Percentiles rank a stretch among this genome's conserved stretches.
Conservation (phyloP, 306 rosid species). For the Mucuna pruriens region DNA sequence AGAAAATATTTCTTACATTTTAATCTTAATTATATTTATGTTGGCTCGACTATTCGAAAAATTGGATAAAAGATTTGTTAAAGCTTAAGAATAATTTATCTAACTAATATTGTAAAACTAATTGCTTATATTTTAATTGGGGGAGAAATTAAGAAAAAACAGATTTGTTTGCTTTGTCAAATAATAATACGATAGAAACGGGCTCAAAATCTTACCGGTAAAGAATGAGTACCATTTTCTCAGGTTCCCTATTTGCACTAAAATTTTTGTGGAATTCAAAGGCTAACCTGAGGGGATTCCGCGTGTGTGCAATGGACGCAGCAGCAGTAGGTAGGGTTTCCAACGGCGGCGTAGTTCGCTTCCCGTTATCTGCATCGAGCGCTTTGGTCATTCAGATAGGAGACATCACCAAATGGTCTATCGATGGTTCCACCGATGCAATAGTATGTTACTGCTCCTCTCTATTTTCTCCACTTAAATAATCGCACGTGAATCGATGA, state of each 20-base stretch:
- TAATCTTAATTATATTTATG: no score
- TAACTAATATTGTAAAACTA: no score
- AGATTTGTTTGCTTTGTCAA: no score
- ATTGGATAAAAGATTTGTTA: no score
- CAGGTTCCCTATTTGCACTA: neutral
- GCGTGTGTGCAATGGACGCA: conserved; percentile 35
- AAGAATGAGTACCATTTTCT: neutral
- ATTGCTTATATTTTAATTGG: no score
- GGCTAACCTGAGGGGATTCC: conserved; percentile 26
- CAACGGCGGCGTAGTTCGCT: conserved; percentile 52
- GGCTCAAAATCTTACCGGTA: no score
- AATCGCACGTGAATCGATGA: neutral
- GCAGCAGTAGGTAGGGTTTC: conserved; percentile 45
- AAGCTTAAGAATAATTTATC: no score
- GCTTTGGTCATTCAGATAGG: conserved; percentile 80
- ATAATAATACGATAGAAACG: no score
- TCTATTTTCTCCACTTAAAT: neutral
- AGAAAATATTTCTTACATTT: no score
- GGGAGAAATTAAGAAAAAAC: no score
- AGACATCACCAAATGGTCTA: conserved; percentile 85
- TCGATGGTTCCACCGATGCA: conserved; percentile 82
- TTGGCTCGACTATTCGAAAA: no score
- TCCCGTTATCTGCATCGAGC: conserved; percentile 61
- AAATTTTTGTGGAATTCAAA: neutral
- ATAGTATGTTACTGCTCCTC: conserved; percentile 48